Conservation (phyloP, 2,329 filamentous ascomycete species). For the Fonsecaea erecta region DNA sequence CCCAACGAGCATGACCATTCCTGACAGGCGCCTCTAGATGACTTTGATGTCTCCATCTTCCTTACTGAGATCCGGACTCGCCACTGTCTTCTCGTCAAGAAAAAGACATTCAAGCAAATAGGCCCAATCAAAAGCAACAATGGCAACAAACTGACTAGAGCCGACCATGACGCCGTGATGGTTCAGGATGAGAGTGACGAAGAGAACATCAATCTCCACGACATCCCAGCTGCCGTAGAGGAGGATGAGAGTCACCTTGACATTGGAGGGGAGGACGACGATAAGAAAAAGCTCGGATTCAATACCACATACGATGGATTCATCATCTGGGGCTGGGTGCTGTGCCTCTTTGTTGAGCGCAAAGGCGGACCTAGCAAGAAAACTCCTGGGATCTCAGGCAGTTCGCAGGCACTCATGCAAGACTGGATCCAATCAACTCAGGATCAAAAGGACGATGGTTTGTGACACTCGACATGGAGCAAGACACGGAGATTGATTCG, state of each 20-base stretch:
- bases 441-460: slow-evolving; percentile 44
- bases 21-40: slow-evolving; percentile 62
- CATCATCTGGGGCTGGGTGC: slow-evolving; percentile 88
- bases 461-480: neutral
- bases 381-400: slow-evolving; percentile 45
- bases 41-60: slow-evolving; percentile 95
- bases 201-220: slow-evolving; percentile 46
- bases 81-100: slow-evolving; percentile 83
- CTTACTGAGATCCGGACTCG: slow-evolving; percentile 82
- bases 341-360: slow-evolving; percentile 86
- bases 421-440: slow-evolving; percentile 85
- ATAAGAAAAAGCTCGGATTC: slow-evolving; percentile 90
- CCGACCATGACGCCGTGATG: slow-evolving; percentile 49
- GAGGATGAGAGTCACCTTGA: slow-evolving; percentile 22
- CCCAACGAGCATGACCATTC: slow-evolving; percentile 23
- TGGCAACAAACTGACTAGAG: slow-evolving; percentile 63
- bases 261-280: slow-evolving; percentile 53
- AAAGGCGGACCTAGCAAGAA: slow-evolving; percentile 57
- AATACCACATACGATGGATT: slow-evolving; percentile 93
- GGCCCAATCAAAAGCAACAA: slow-evolving; percentile 58
- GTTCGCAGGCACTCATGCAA: slow-evolving; percentile 75
- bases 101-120: slow-evolving; percentile 74
- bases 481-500: neutral
- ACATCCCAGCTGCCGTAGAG: slow-evolving; percentile 32
- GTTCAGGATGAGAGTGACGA: slow-evolving; percentile 67